Conservation (phyloP, 1,139 yeast genomes). For the Blastobotrys elegans region DNA sequence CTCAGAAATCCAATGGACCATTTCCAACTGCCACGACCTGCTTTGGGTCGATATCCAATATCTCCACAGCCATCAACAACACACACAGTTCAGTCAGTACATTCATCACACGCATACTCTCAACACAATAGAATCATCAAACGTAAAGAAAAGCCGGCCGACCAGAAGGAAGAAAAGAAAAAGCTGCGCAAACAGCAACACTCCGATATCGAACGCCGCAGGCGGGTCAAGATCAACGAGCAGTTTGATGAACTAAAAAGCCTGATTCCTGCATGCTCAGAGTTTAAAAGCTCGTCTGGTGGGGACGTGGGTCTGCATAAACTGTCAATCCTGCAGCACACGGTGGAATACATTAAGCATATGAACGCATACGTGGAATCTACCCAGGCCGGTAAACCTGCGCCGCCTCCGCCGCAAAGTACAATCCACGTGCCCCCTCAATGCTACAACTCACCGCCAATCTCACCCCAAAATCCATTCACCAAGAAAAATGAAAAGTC, state of each 20-base stretch:
- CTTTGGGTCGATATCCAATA: not conserved
- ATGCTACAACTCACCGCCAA: conserved; percentile 12
- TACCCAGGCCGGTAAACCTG: conserved; percentile 2
- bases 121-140: no score
- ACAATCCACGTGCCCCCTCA: conserved; percentile 10
- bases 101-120: not conserved
- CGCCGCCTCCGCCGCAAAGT: conserved; percentile 8
- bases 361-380: conserved; percentile 41
- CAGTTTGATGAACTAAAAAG: conserved; percentile 78
- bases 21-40: not conserved
- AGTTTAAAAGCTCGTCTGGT: conserved; percentile 33
- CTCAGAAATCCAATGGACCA: not conserved
- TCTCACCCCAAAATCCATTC: conserved; percentile 3
- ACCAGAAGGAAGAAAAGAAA: conserved; percentile 9
- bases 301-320: conserved; percentile 67
- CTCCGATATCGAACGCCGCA: conserved; percentile 72
- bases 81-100: not conserved
- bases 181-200: conserved; percentile 58
- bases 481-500: not conserved
- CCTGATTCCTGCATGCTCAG: conserved; percentile 72
- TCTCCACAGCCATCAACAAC: not conserved
- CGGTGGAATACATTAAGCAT: conserved; percentile 73
- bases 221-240: conserved; percentile 72
- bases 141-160: not conserved
- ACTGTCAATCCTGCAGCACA: conserved; percentile 70